A percentile compares a stretch with the other conserved stretches of the same genome.
These are phyloP conservation scores for Niveomyces coronatus DNA, from an alignment of 2,329 filamentous ascomycete species.

Conservation along the genomic window DNA sequence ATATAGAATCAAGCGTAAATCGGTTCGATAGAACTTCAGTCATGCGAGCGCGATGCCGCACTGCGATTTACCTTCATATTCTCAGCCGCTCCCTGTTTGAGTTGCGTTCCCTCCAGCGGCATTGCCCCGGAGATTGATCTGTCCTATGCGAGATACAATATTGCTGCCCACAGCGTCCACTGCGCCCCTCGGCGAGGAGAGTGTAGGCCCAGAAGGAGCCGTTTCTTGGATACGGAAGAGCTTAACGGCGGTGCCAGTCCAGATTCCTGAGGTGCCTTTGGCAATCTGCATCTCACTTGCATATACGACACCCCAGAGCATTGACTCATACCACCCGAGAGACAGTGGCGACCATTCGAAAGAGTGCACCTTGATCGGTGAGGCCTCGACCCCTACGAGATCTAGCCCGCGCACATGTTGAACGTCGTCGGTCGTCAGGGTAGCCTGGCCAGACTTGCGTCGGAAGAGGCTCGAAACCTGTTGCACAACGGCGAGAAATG, in stretches of 20 bases:
- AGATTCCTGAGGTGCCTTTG: slow-evolving; percentile 81
- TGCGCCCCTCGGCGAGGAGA: slow-evolving; percentile 78
- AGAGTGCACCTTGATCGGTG: slow-evolving; percentile 66
- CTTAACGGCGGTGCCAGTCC: slow-evolving; percentile 83
- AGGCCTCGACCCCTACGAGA: slow-evolving; percentile 64
- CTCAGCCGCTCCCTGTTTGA: not conserved
- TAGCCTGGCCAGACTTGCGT: slow-evolving; percentile 32
- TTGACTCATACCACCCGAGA: slow-evolving; percentile 89
- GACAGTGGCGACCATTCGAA: slow-evolving; percentile 91
- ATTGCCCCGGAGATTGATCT: slow-evolving; percentile 57
- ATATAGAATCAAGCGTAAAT: no score
- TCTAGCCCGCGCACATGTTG: slow-evolving; percentile 48
- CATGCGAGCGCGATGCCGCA: no score
- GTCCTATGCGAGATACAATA: slow-evolving; percentile 76
- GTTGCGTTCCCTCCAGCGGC: not conserved
- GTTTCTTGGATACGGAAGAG: slow-evolving; percentile 86
- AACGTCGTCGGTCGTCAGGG: slow-evolving; percentile 35
- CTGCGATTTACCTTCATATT: no score
- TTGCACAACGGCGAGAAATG: slow-evolving; percentile 66
- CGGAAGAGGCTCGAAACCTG: slow-evolving; percentile 51
- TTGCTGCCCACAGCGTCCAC: slow-evolving; percentile 91
- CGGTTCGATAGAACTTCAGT: not conserved
- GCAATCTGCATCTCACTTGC: slow-evolving; percentile 79
- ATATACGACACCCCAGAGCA: slow-evolving; percentile 91
- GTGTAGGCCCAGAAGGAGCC: slow-evolving; percentile 64